Base-by-base conservation (phyloP, 2,329 filamentous ascomycete genomes). In the Exophiala sp. region DNA sequence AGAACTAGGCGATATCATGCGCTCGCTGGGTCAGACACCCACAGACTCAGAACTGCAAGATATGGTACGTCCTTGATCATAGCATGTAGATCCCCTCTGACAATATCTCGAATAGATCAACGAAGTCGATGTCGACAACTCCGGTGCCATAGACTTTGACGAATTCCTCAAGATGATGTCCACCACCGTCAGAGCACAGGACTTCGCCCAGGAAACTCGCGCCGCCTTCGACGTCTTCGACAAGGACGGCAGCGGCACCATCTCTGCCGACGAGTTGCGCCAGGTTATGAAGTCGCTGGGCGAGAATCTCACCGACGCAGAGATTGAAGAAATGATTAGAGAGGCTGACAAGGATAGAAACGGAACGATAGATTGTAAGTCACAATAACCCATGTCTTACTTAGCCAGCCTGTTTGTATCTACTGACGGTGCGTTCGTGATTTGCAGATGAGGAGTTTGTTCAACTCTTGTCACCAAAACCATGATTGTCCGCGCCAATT, bases 91-190 rank as follows among this genome's bases (percentile, higher is more conserved):
- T 32, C 18, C 9, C 5, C 43, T 36, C 48, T 40, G 21, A 44
- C 16, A n/a, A 16, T 5, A 39, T 14, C 16, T 18, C 16, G 3
- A 29, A 8, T 33, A 60, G 57, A 82, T 85, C 72, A 83, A 83
- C 71, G 83, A 86, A 70, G 81, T 84, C 58, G 83, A 86, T 62
- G 73, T 78, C 61, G 81, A 86, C 72, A 81, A 82, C 68, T 83
- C 82, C 63, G 83, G 82, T 68, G 82, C 81, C 62, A 84, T 86
- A 65, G 81, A 84, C 67, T 84, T 86, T 68, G 78, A 83, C 52
- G 82, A 85, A 66, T 86, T 86, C 72, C 77, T 85, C 56, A 80
- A 78, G 61, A 83, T 85, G 78, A 85, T 85, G 82, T 80, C 81
- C 49, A 78, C 77, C 65, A 81, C 81, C 65, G 81, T 82, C 71